phyloP scores from a whole-genome alignment of 2,329 filamentous ascomycete species.

The Fusarium torulosum region DNA sequence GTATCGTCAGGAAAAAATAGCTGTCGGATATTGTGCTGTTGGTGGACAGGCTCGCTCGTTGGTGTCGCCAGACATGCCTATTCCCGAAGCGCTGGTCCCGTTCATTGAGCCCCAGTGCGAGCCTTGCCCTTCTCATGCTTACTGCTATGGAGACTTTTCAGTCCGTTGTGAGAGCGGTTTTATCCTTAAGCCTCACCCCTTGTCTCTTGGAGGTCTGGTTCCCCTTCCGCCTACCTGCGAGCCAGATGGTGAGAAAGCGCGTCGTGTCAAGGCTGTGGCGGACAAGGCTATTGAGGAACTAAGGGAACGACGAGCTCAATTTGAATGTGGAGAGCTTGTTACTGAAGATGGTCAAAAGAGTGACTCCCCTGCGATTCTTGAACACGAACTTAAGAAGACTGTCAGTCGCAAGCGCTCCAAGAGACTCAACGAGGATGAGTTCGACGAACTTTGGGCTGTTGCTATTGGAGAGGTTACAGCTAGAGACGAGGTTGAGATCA shows the following conservation, averaged over 20 bases:
- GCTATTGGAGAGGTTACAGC: slow-evolving; percentile 78
- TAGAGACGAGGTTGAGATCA: slow-evolving; percentile 69
- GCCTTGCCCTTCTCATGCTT: slow-evolving; percentile 88
- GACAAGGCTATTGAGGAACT: slow-evolving; percentile 90
- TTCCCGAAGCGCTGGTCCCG: slow-evolving; percentile 79
- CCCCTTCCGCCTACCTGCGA: slow-evolving; percentile 93
- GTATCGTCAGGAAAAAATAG: slow-evolving; percentile 96
- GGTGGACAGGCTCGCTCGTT: slow-evolving; percentile 71
- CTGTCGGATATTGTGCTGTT: slow-evolving; percentile 93
- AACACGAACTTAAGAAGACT: slow-evolving; percentile 81
- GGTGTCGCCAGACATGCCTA: slow-evolving; percentile 61
- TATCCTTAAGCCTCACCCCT: slow-evolving; percentile 83
- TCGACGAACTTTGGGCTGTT: slow-evolving; percentile 86
- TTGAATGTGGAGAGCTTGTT: slow-evolving; percentile 83
- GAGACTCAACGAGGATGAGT: slow-evolving; percentile 87
- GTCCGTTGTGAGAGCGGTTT: slow-evolving; percentile 90
- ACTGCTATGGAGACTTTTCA: slow-evolving; percentile 83
- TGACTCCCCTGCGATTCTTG: slow-evolving; percentile 70
- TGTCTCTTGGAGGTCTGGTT: slow-evolving; percentile 82
- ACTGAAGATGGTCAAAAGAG: slow-evolving; percentile 71
- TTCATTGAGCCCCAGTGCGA: slow-evolving; percentile 86
- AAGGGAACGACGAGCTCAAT: slow-evolving; percentile 85
- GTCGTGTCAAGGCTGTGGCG: slow-evolving; percentile 87
- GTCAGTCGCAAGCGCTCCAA: slow-evolving; percentile 82
- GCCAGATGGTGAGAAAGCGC: slow-evolving; percentile 91